Conservation (phyloP, 345 rosid species). For the Eucalyptus pauciflora region DNA sequence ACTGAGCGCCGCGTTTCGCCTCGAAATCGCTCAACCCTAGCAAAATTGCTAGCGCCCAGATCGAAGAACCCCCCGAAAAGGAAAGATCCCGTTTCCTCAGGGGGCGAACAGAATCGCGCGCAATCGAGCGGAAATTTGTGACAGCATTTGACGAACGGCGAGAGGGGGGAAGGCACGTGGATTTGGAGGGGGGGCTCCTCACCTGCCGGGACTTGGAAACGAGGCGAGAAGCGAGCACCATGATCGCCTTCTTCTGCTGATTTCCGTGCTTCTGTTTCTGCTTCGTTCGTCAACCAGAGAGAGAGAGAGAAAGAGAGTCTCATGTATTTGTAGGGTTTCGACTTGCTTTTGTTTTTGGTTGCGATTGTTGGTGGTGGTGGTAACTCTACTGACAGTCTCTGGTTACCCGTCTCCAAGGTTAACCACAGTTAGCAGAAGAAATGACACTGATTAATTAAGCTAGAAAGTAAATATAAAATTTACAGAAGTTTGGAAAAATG, state of each 20-base stretch:
- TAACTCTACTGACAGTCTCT: neutral
- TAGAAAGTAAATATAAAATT: no score
- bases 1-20: neutral
- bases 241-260: constrained; percentile 5
- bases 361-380: neutral
- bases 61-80: neutral
- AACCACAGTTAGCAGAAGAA: neutral
- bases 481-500: no score
- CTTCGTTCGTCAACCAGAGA: neutral
- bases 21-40: neutral
- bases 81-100: neutral
- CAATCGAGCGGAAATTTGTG: neutral
- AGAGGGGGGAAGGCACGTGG: no score
- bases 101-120: neutral
- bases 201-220: constrained; percentile 80
- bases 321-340: neutral
- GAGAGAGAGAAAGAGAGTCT: no score
- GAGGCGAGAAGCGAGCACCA: constrained; percentile 70
- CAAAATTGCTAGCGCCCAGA: neutral
- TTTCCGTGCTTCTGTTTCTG: neutral
- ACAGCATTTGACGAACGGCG: neutral
- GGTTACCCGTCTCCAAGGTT: neutral
- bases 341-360: neutral
- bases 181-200: neutral
- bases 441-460: neutral